A percentile compares a stretch with the other conserved stretches of the same genome.
Evolutionary conservation across 208 protist genomes (phyloP).

Genomic region (Porcisia deanei): DNA sequence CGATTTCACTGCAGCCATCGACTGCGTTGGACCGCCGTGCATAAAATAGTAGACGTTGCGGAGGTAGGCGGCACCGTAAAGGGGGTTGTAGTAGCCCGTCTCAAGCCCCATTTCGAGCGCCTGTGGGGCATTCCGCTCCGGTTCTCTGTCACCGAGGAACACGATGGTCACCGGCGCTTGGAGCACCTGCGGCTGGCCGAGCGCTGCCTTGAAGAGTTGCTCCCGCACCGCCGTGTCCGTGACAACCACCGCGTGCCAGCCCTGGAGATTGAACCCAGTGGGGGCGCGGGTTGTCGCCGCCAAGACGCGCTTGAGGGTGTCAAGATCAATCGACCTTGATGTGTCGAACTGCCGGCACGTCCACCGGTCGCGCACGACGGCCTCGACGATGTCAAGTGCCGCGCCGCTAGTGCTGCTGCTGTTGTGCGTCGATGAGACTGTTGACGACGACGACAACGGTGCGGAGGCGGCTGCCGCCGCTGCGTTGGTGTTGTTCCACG

Average conservation of each 20-base stretch:
- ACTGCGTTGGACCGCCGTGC: conserved; percentile 56
- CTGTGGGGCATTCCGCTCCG: conserved; percentile 62
- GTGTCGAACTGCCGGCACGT: conserved; percentile 68
- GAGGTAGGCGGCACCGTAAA: conserved; percentile 55
- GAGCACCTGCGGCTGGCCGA: conserved; percentile 72
- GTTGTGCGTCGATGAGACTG: not conserved
- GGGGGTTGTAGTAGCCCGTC: conserved; percentile 45
- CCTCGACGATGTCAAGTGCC: conserved; percentile 26
- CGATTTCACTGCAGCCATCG: conserved; percentile 58
- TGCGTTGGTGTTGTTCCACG: conserved; percentile 43
- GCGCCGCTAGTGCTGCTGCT: not conserved
- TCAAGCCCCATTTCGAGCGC: conserved; percentile 67
- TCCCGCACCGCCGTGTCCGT: conserved; percentile 36
- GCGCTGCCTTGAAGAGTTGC: conserved; percentile 49
- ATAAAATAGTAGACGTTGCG: conserved; percentile 78
- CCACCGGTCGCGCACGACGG: conserved; percentile 40
- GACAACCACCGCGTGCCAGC: conserved; percentile 86
- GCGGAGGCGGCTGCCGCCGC: conserved; percentile 28
- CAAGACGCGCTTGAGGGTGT: conserved; percentile 52
- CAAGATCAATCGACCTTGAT: conserved; percentile 32
- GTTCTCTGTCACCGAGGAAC: conserved; percentile 75
- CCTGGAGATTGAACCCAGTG: conserved; percentile 85
- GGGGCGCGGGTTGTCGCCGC: conserved; percentile 57
- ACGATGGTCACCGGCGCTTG: conserved; percentile 72
- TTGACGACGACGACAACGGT: not conserved